A percentile compares a stretch with the other conserved stretches of the same genome.
Evolutionary conservation across 2,329 filamentous ascomycete species (phyloP).

Genomic region (Xylaria sp.): DNA sequence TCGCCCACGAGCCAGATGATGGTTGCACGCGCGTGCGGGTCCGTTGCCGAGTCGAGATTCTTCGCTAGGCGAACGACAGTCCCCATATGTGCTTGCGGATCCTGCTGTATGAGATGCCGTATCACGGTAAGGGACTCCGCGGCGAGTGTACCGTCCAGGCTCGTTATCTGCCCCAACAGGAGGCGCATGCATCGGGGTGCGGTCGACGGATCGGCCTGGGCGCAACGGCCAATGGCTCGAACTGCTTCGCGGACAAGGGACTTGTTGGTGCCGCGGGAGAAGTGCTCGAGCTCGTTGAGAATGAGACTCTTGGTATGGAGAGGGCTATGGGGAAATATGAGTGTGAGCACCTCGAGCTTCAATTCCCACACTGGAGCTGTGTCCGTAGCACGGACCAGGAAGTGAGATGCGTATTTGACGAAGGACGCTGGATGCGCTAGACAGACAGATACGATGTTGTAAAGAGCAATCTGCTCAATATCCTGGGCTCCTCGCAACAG

Average conservation of each 20-base stretch:
- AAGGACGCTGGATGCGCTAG: slow-evolving; percentile 77
- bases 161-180: slow-evolving; percentile 84
- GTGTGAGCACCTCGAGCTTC: slow-evolving; percentile 87
- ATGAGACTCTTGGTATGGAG: slow-evolving; percentile 80
- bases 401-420: slow-evolving; percentile 85
- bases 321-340: slow-evolving; percentile 85
- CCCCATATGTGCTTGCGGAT: slow-evolving; percentile 76
- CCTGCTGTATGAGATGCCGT: slow-evolving; percentile 90
- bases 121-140: slow-evolving; percentile 95
- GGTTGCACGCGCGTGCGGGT: slow-evolving; percentile 85
- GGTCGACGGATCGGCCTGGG: slow-evolving; percentile 72
- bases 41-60: slow-evolving; percentile 85
- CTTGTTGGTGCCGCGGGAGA: slow-evolving; percentile 74
- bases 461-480: slow-evolving; percentile 85
- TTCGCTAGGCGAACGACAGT: slow-evolving; percentile 90
- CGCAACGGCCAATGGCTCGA: slow-evolving; percentile 89
- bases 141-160: slow-evolving; percentile 82
- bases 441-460: slow-evolving; percentile 94
- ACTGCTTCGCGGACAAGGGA: slow-evolving; percentile 86
- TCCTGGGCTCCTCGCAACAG: slow-evolving; percentile 83
- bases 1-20: slow-evolving; percentile 98
- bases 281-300: slow-evolving; percentile 91
- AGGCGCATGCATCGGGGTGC: slow-evolving; percentile 80
- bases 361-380: slow-evolving; percentile 82
- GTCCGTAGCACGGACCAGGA: slow-evolving; percentile 81